Evolutionary conservation across 805 yeast genomes (phyloP).

Genomic region (Torulaspora delbrueckii): DNA sequence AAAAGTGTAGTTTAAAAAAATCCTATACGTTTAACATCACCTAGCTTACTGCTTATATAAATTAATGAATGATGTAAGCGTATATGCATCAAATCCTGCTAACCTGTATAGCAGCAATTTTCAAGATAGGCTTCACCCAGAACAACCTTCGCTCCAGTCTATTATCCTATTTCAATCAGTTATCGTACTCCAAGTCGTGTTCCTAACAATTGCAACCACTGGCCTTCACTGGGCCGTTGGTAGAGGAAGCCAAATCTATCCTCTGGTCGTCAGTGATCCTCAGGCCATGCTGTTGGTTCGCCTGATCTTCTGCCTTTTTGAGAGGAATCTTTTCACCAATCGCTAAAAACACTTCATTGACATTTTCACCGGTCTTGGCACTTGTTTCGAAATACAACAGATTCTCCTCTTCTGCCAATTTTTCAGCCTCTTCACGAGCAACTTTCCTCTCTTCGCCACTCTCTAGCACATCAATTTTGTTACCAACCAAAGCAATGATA

Average conservation of each 20-base stretch:
- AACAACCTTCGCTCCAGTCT: background rate
- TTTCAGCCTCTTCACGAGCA: slow-evolving; percentile 77
- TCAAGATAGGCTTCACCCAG: background rate
- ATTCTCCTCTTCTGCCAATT: slow-evolving; percentile 86
- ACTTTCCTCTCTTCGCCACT: slow-evolving; percentile 57
- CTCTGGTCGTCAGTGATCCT: slow-evolving; percentile 29
- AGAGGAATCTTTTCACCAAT: slow-evolving; percentile 82
- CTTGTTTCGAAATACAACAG: slow-evolving; percentile 88
- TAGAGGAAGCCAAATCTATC: slow-evolving; percentile 34
- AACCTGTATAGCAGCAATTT: background rate
- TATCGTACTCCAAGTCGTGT: background rate
- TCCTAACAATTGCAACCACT: slow-evolving; percentile 34
- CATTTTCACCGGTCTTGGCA: slow-evolving; percentile 86
- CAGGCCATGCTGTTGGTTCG: slow-evolving; percentile 19
- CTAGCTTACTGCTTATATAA: background rate
- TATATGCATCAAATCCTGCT: background rate
- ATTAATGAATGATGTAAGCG: background rate
- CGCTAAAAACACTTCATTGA: slow-evolving; percentile 84
- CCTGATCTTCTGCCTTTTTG: slow-evolving; percentile 27
- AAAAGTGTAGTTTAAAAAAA: too few relatives aligned
- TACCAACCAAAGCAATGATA: slow-evolving; percentile 89
- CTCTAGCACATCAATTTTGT: slow-evolving; percentile 76
- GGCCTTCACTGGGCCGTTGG: slow-evolving; percentile 30
- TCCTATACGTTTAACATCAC: background rate
- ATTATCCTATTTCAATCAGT: background rate